Evolutionary conservation across 768 basidiomycete species (phyloP).

Genomic region (Podaxis sp.): DNA sequence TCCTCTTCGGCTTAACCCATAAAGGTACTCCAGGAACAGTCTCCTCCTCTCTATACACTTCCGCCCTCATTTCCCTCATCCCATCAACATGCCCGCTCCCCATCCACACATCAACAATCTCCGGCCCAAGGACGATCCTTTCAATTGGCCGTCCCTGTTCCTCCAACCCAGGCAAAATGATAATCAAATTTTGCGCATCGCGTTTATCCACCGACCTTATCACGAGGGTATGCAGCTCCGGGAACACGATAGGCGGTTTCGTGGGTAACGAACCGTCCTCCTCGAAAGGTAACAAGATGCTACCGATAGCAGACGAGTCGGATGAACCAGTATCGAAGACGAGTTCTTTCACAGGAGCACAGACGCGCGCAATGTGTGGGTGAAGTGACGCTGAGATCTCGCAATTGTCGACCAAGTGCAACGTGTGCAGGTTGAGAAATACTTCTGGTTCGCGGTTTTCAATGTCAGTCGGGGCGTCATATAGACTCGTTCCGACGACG

Average conservation of each 20-base stretch:
- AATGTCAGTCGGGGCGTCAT: slow-evolving; percentile 10
- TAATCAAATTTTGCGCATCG: slow-evolving; percentile 12
- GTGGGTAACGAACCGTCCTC: neutral
- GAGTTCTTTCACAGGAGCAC: neutral
- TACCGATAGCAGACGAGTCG: slow-evolving; percentile 10
- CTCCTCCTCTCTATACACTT: slow-evolving; percentile 4
- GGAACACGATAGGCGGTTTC: slow-evolving; percentile 9
- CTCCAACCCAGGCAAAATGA: slow-evolving; percentile 5
- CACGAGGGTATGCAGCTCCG: slow-evolving; percentile 1
- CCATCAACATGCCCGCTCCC: slow-evolving; percentile 11
- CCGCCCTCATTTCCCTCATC: slow-evolving; percentile 3
- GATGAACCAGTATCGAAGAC: slow-evolving; percentile 13
- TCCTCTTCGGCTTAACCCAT: slow-evolving; percentile 6
- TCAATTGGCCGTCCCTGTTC: slow-evolving; percentile 6
- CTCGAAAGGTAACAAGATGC: slow-evolving; percentile 7
- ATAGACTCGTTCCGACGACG: slow-evolving; percentile 6
- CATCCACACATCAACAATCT: slow-evolving; percentile 3
- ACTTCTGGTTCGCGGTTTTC: slow-evolving; percentile 6
- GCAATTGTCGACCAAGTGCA: slow-evolving; percentile 9
- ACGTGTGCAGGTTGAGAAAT: neutral
- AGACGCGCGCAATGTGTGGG: neutral
- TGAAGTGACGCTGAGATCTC: slow-evolving; percentile 10
- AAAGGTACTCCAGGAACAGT: neutral
- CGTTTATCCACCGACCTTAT: slow-evolving; percentile 10
- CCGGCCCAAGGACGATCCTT: slow-evolving; percentile 5